Percentiles rank a stretch among this genome's conserved stretches.
Evolutionary conservation across 2,329 filamentous ascomycete species (phyloP).

Genomic region (Zymoseptoria crescenta): DNA sequence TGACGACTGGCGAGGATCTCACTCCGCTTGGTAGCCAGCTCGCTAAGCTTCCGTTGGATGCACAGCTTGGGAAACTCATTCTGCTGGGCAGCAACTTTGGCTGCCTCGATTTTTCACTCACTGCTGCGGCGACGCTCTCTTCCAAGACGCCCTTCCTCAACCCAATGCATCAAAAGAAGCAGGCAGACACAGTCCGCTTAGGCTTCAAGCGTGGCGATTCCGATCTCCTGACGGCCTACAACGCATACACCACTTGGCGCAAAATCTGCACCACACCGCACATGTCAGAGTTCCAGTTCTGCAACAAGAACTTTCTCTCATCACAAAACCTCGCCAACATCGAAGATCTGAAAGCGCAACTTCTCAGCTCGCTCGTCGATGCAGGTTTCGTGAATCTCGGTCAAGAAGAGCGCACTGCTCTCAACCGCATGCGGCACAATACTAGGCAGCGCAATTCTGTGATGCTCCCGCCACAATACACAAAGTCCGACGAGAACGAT

Average conservation of each 20-base stretch:
- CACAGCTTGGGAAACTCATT: constrained; percentile 89
- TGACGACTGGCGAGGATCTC: constrained; percentile 73
- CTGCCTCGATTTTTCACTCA: constrained; percentile 85
- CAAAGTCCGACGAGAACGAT: constrained; percentile 73
- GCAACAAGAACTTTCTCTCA: constrained; percentile 87
- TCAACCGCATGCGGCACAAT: constrained; percentile 62
- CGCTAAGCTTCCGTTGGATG: constrained; percentile 81
- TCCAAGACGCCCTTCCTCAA: constrained; percentile 91
- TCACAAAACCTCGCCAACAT: constrained; percentile 85
- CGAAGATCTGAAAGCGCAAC: constrained; percentile 89
- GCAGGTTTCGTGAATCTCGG: constrained; percentile 74
- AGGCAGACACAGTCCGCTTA: constrained; percentile 71
- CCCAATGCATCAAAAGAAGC: constrained; percentile 72
- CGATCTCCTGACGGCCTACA: constrained; percentile 86
- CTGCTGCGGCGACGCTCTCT: constrained; percentile 84
- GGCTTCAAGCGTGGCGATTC: constrained; percentile 81
- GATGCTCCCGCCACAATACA: constrained; percentile 66
- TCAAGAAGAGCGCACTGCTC: constrained; percentile 58
- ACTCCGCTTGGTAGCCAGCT: constrained; percentile 81
- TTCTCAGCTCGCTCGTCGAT: constrained; percentile 76
- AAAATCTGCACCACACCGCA: constrained; percentile 64
- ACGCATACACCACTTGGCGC: constrained; percentile 87
- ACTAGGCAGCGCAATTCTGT: constrained; percentile 66
- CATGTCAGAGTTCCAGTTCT: constrained; percentile 78
- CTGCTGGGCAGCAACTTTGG: constrained; percentile 79